These are phyloP conservation scores for Elaeis guineensis DNA, from an alignment of 176 grass and related monocot genomes.

Conservation along the genomic window DNA sequence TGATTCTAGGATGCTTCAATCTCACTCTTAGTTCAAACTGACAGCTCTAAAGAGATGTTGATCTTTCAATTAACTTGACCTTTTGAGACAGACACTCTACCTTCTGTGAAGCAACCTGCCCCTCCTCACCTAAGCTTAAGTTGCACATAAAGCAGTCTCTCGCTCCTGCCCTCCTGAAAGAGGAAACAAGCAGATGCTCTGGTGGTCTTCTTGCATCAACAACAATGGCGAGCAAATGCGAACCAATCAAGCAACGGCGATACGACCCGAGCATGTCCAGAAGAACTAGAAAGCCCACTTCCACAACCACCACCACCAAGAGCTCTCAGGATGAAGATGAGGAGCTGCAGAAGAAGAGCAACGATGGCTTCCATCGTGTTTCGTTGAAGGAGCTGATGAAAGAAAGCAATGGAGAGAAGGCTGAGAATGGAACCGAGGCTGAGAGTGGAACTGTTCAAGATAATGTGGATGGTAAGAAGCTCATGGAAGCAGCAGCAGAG, in stretches of 20 bases:
- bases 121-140: not conserved
- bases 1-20: not conserved
- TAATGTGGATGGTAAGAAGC: conserved; percentile 8
- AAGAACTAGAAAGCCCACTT: conserved; percentile 51
- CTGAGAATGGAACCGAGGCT: not conserved
- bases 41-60: not conserved
- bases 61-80: not conserved
- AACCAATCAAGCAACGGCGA: conserved; percentile 43
- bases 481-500: conserved; percentile 3
- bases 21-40: not conserved
- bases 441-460: conserved; percentile 3
- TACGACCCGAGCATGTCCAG: conserved; percentile 79
- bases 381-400: conserved; percentile 67
- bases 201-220: conserved; percentile 6
- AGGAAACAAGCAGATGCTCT: conserved; percentile 29
- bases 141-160: conserved; percentile 27
- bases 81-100: not conserved
- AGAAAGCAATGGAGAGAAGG: conserved; percentile 44
- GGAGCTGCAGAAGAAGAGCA: conserved; percentile 3
- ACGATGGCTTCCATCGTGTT: conserved; percentile 24
- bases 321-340: conserved; percentile 9
- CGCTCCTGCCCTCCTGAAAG: conserved; percentile 22
- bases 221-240: conserved; percentile 57
- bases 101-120: not conserved
- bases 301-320: conserved; percentile 15